Base-by-base conservation (phyloP, 768 basidiomycete genomes). In the Coprinopsis cinerea region DNA sequence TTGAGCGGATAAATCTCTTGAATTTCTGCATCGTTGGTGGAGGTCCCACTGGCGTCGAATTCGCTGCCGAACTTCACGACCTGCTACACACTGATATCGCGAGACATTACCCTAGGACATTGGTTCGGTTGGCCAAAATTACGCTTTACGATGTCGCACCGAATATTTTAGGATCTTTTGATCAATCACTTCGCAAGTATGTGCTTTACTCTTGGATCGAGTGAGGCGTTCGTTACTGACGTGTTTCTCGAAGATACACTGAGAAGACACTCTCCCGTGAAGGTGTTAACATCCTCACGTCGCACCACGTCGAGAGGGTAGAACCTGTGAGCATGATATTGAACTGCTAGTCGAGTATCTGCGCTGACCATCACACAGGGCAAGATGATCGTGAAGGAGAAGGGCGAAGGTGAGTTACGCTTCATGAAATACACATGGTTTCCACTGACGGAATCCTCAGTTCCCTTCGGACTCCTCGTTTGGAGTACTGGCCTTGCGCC, bases 1-100 rank as follows among this genome's bases (percentile, higher is more conserved):
- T 77, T 32, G 81, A 94, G 55, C 79, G 88, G 43, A 71, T 82
- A 48, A 82, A 83, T 52, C 67, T 94, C 11, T 77, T 94, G 20
- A 83, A 89, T 54, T 94, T 94, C 60, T 91, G 88, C 53, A 80
- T 94, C 42, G 90, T 92, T 41, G 92, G 92, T n/a, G 83, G 83
- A 26, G 85, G 85, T 5, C 85, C 82, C 0, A 86, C 85, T 9
- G 87, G 88, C 11, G 83, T 90, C 37, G 90, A 92, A 64, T 92
- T 91, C 57, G 76, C 88, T 0, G 88, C 89, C 7, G 90, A 92
- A 62, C 62, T 92, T 41, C 81, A 88, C 56, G 89, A 92, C 62
- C 71, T 92, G 1, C 67, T 91, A 26, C 78, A 81, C 51, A 70
- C 77, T 3, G 89, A 92, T 53, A 73, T 89, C 24, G 59, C 65